Evolutionary conservation across 148 eudicot genomes (phyloP).

Genomic region (Cornus suecica): DNA sequence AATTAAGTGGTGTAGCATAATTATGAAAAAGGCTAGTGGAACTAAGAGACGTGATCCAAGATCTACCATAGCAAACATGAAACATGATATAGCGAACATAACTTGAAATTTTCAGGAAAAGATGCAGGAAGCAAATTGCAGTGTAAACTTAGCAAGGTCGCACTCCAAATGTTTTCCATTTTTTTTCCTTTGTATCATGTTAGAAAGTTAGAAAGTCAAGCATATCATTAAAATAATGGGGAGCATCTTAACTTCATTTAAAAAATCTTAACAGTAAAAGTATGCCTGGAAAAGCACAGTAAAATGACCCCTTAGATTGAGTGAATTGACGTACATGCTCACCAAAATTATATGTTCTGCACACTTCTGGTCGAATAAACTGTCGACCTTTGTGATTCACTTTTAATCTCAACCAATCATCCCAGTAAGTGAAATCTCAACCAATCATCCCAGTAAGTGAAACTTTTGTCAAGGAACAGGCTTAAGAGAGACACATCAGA

Average conservation of each 20-base stretch:
- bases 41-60: background rate
- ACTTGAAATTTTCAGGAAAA: background rate
- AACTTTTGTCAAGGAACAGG: slow-evolving; percentile 53
- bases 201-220: background rate
- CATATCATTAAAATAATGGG: background rate
- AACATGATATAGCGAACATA: background rate
- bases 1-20: background rate
- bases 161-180: too few species aligned
- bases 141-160: too few species aligned
- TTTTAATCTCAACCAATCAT: slow-evolving; percentile 96
- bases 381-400: slow-evolving; percentile 93
- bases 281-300: background rate
- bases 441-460: slow-evolving; percentile 99
- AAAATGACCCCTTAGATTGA: background rate
- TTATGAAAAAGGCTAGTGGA: background rate
- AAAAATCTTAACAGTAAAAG: background rate
- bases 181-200: too few species aligned
- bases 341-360: slow-evolving; percentile 97
- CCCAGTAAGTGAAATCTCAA: slow-evolving; percentile 96
- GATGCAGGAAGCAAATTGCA: background rate
- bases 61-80: background rate
- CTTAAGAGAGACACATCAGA: slow-evolving; percentile 12
- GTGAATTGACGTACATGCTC: slow-evolving; percentile 71
- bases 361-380: slow-evolving; percentile 94
- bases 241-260: background rate